Conservation (phyloP, 352 stramenopile genomes). For the Globisporangium alternatum region DNA sequence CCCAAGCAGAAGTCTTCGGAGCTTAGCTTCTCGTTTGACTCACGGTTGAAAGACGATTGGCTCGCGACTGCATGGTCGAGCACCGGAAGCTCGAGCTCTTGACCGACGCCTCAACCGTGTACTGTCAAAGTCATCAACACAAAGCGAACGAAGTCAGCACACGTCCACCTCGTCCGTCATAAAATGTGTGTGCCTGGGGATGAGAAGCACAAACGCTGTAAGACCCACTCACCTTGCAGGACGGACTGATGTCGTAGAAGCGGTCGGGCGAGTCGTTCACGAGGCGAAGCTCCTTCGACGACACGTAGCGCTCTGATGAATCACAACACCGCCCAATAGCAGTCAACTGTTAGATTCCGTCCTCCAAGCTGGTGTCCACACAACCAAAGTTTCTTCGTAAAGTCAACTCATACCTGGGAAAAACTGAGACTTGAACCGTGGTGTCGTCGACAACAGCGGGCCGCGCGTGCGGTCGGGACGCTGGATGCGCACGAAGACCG, state of each 20-base stretch:
- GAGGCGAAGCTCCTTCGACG: conserved; percentile 56
- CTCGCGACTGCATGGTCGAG: conserved; percentile 57
- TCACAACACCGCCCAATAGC: background rate
- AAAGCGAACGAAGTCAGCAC: background rate
- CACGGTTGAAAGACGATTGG: conserved; percentile 53
- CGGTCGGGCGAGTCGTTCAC: conserved; percentile 54
- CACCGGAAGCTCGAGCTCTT: conserved; percentile 68
- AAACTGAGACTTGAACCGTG: conserved; percentile 62
- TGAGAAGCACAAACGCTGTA: too few relatives aligned
- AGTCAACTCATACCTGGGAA: conserved; percentile 44
- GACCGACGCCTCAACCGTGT: conserved; percentile 57
- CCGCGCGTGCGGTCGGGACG: conserved; percentile 38
- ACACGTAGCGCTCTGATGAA: conserved; percentile 59
- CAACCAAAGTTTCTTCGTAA: background rate
- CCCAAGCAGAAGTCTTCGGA: too few relatives aligned
- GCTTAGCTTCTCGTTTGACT: background rate
- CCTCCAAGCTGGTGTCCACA: background rate
- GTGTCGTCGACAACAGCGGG: conserved; percentile 53
- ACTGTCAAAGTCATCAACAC: conserved; percentile 20
- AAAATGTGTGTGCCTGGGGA: background rate
- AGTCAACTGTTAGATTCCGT: background rate
- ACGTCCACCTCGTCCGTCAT: background rate
- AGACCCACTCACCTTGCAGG: conserved; percentile 49
- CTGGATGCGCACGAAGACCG: conserved; percentile 16
- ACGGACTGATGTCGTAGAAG: conserved; percentile 75